Base-by-base conservation (phyloP, 208 protist genomes). In the Herpetomonas samuelpessoai region DNA sequence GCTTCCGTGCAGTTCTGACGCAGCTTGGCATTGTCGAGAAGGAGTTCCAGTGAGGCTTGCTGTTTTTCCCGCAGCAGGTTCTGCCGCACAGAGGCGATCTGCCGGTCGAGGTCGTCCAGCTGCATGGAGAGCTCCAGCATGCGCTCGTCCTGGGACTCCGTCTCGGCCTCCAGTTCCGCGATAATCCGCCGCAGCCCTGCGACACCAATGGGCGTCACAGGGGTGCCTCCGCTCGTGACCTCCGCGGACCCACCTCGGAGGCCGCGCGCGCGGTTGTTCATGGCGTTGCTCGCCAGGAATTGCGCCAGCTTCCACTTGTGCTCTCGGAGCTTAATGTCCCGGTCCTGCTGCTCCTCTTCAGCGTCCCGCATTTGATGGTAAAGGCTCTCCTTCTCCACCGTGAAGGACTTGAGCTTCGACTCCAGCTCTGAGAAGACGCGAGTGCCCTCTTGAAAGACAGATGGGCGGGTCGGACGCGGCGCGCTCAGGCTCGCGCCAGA, bases 1-100 rank as follows among this genome's bases (percentile, higher is more conserved):
- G 87, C 87, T 65, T 93, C 87, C 22, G 81, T 90, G 71, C 79
- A 88, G 41, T 79, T 81, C 56, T 90, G 75, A 3, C 78, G 74
- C 31, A 93, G 59, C 4, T 78, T 71, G 2, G 80, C 71, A 58
- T 90, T 90, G 62, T 93, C 83, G 9, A 93, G 66, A 21, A 90
- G 68, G 38, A 93, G 64, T 62, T 93, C 86, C 21, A 93, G 70
- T 7, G 76, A 28, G 3, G 75, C 63, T 44, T 78, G 67, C 53
- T 89, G 82, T 49, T 76, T 78, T 52, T 88, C 78, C 0, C 74
- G 68, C 30, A 86, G 64, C 35, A 93, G 64, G 9, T 81, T 69
- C 27, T 74, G 49, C 6, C 75, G 68, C 21, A 74, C 67, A 25
- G 55, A 71, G 30, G 59, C 78, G 38, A 93, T 79, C 41, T 68